Evolutionary conservation across 192 early-diverging fungal species (phyloP).

Genomic region (Linnemannia schmuckeri): DNA sequence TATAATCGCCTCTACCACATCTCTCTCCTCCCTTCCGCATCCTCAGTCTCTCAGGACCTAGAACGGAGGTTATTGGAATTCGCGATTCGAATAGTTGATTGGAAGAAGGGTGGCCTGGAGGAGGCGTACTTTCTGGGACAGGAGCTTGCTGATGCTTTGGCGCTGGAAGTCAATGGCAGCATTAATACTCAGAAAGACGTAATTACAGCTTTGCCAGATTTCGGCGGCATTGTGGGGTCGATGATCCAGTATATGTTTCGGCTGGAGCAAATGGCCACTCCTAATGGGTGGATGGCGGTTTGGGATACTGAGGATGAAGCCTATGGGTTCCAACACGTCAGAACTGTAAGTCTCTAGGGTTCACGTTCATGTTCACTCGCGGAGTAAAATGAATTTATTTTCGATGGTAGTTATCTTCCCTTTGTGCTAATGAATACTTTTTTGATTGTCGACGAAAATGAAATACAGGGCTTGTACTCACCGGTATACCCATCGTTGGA

Average conservation of each 20-base stretch:
- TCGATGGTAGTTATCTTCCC: background rate
- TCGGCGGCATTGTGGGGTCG: constrained; percentile 33
- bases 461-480: constrained; percentile 30
- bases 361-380: too few relatives aligned
- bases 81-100: constrained; percentile 32
- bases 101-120: constrained; percentile 35
- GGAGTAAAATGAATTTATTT: background rate
- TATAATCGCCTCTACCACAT: constrained; percentile 26
- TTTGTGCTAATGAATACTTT: background rate
- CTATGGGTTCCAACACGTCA: constrained; percentile 42
- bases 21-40: constrained; percentile 12
- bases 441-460: background rate
- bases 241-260: constrained; percentile 41
- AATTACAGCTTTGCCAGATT: background rate
- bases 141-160: constrained; percentile 16
- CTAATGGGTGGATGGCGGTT: constrained; percentile 24
- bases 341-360: constrained; percentile 17
- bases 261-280: constrained; percentile 27
- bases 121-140: constrained; percentile 31
- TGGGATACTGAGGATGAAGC: constrained; percentile 52
- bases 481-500: constrained; percentile 40
- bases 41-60: constrained; percentile 29
- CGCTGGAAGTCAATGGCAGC: background rate
- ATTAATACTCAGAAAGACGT: background rate
- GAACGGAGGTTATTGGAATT: constrained; percentile 42